Evolutionary conservation across 1,284 basidiomycete species (phyloP), one percentile per base, ranked within the genome.

Genomic region (Ustilago tritici): DNA sequence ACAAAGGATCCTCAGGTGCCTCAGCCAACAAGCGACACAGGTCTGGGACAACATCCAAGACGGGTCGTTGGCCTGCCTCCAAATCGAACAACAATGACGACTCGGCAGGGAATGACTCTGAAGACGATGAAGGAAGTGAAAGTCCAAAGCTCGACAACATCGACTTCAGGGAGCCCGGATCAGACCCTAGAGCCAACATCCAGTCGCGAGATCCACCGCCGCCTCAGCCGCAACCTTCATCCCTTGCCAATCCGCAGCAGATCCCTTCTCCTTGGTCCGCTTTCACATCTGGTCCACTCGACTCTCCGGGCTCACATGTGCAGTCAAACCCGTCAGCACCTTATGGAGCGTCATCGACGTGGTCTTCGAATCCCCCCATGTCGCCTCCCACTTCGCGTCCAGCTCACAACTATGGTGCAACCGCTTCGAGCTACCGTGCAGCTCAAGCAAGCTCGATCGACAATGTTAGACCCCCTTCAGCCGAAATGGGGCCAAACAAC

Each of bases 291-390:
- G 59, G 10, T 10, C 52, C 69, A 10, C 34, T 49, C 19, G 58
- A 19, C 36, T 46, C 67, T 11, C 15, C 61, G 10, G 28, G 38
- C 35, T 17, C 58, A 17, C 52, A 46, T 7, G 31, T 23, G 6
- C 46, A 64, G 0, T 10, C 60, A 12, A 46, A 41, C 9, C 28
- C 61, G 3, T 59, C 65, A 17, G 17, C 52, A 38, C 23, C 54
- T 4, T 61, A 73, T 19, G 49, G 34, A 10, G 4, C 57, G 3
- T 41, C 61, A 8, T 23, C 65, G 8, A 23, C 58, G 12, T 73
- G 70, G 70, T 34, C 65, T 15, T 32, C 57, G 1, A 50, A 61
- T n/a, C 19, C 57, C 4, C 65, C 70, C 31, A 68, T 73, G 70
- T 68, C 65, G 10, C 65, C 70, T 8, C 65, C 65, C 1, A 17